Evolutionary conservation across 352 stramenopile species (phyloP), one percentile per base, ranked within the genome.

Genomic region (Albugo laibachii): DNA sequence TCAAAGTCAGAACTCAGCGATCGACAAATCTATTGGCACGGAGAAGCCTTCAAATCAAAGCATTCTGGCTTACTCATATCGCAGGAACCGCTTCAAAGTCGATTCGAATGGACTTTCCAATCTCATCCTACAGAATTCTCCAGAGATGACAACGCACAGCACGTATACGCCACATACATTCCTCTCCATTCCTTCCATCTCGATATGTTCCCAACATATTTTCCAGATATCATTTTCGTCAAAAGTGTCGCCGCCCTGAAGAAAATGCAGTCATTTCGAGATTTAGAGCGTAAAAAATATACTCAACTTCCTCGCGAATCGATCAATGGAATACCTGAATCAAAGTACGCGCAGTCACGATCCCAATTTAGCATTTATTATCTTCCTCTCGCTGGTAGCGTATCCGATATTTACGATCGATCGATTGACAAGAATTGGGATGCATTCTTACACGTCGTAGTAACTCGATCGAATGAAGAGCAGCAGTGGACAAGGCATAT

Each of bases 401-500:
- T 80, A 19, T 59, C 65, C 0, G 72, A 84, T 44, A 60, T 82
- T 2, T 84, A 79, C 37, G 49, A 82, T 37, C 69, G 68, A 19
- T 58, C 56, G 24, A 59, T 75, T 43, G 56, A 44, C n/a, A 84
- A 84, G 49, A 56, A 78, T 50, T 84, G 72, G 72, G 58, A 82
- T 46, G 65, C 66, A 16, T 81, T 80, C 45, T 55, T 84, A 37
- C 72, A 84, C 54, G 65, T 84, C 1, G 72, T 82, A 2, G 67
- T 76, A 74, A 34, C 16, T 8, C 38, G 16, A 43, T 49, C 65
- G 13, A 67, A 79, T 57, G 66, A 69, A 50, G 62, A 71, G 41
- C 53, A 69, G 39, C 72, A 84, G 55, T 77, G 71, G 45, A 84
- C 72, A 16, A 63, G 75, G 31, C 66, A 84, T 41, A 45, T 84